Evolutionary conservation across 73 alveolate species (phyloP).

Genomic region (Tetrahymena malaccensis): DNA sequence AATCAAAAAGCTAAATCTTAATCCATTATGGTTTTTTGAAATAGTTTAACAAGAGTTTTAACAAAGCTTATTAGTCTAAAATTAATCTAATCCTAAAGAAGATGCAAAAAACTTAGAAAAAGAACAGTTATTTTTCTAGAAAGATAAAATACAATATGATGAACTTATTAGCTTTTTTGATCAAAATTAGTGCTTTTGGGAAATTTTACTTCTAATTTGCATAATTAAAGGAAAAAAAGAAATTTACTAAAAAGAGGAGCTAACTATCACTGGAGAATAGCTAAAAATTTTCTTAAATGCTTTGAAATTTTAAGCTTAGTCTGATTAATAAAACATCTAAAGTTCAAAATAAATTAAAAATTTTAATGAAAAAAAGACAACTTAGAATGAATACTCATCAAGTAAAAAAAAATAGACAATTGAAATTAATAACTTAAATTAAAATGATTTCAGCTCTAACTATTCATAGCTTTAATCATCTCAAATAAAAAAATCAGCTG

Average conservation of each 20-base stretch:
- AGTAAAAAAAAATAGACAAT: background rate
- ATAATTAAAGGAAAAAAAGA: background rate
- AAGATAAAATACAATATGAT: background rate
- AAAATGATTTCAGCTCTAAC: background rate
- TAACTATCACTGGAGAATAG: background rate
- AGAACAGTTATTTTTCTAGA: background rate
- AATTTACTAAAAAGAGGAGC: background rate
- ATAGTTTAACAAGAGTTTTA: background rate
- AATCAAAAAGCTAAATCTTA: background rate
- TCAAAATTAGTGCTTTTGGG: background rate
- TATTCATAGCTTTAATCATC: background rate
- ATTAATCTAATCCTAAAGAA: background rate
- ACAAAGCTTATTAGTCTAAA: background rate
- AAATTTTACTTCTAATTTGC: background rate
- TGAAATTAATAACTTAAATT: background rate
- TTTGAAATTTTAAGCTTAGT: background rate
- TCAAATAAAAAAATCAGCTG: background rate
- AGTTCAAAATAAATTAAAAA: background rate
- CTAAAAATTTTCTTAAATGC: background rate
- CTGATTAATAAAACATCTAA: background rate
- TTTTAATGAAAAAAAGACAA: background rate
- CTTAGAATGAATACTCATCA: background rate
- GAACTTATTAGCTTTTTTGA: background rate
- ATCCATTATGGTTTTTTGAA: background rate
- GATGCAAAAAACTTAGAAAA: background rate